Conservation (phyloP, 495 filamentous ascomycete genomes). For the Friedmanniomyces simplex region DNA sequence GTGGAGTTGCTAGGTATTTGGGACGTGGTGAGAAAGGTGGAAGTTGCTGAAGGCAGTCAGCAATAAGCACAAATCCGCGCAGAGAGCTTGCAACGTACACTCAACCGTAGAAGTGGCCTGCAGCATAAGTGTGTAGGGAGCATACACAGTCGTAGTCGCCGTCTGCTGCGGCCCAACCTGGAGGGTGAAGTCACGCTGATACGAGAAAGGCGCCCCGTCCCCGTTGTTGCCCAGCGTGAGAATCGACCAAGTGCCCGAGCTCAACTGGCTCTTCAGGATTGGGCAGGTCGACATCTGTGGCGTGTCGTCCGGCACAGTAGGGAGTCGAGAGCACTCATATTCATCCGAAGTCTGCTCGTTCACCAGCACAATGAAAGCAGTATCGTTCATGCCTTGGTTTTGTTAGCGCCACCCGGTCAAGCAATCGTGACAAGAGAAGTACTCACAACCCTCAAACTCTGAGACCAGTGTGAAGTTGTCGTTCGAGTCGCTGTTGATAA, state of each 20-base stretch:
- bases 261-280: conserved; percentile 9
- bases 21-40: not conserved
- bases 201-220: conserved; percentile 10
- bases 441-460: conserved; percentile 14
- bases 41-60: not conserved
- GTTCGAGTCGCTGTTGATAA: conserved; percentile 12
- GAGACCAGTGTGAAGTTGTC: conserved; percentile 10
- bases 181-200: conserved; percentile 11
- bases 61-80: not conserved
- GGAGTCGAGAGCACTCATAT: conserved; percentile 8
- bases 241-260: conserved; percentile 11
- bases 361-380: conserved; percentile 1
- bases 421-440: not conserved
- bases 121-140: conserved; percentile 5
- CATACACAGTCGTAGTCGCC: conserved; percentile 4
- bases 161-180: conserved; percentile 5
- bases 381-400: conserved; percentile 4
- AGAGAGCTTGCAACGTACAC: not conserved
- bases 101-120: conserved; percentile 2
- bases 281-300: conserved; percentile 9
- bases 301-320: conserved; percentile 4
- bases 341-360: conserved; percentile 8
- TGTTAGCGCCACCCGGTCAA: not conserved
- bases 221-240: conserved; percentile 10
- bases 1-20: not conserved